These are phyloP conservation scores for Nicotiana attenuata DNA, from an alignment of 257 asterid genomes.

Conservation along the genomic window DNA sequence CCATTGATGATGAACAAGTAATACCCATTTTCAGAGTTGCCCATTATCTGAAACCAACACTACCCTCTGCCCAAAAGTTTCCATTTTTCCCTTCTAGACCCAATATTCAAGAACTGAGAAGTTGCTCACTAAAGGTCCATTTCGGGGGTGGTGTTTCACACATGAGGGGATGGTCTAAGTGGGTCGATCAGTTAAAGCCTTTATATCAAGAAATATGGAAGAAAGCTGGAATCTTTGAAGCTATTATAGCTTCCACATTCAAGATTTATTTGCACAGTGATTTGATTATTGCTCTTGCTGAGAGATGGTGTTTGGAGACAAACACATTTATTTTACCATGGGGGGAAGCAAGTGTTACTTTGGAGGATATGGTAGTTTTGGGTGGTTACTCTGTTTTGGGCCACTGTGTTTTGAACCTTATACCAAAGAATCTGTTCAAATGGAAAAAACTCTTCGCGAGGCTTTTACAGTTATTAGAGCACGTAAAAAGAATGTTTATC, in stretches of 20 bases:
- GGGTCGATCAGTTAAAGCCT: constrained; percentile 11
- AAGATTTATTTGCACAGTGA: not conserved
- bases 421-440: not conserved
- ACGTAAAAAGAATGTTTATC: not conserved
- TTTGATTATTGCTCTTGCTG: constrained; percentile 19
- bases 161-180: constrained; percentile 7
- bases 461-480: not conserved
- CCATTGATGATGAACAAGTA: not conserved
- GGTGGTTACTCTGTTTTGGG: constrained; percentile 44
- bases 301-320: constrained; percentile 20
- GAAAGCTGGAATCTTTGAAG: constrained; percentile 27
- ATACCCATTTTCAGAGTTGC: constrained; percentile 9
- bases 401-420: constrained; percentile 5
- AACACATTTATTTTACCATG: constrained; percentile 31
- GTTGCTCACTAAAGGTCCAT: not conserved
- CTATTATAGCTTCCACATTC: constrained; percentile 16
- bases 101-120: not conserved
- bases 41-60: constrained; percentile 25
- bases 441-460: not conserved
- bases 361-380: constrained; percentile 33
- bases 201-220: constrained; percentile 18
- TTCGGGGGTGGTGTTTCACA: not conserved
- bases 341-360: constrained; percentile 43
- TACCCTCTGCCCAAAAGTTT: not conserved
- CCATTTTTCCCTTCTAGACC: not conserved